These are phyloP conservation scores for Chiua virens DNA, from an alignment of 768 basidiomycete species.

Conservation along the genomic window DNA sequence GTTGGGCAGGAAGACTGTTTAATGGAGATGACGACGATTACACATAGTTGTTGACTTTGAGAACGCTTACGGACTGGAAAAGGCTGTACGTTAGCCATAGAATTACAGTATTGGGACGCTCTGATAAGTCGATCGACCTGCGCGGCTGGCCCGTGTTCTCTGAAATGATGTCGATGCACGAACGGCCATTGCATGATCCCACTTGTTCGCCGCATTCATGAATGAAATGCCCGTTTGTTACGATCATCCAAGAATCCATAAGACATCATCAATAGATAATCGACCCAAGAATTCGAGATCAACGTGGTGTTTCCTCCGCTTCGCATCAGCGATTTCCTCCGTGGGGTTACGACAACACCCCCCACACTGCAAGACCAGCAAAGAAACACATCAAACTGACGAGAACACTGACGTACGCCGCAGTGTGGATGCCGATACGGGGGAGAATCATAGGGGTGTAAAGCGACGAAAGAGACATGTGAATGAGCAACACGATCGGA, in stretches of 20 bases:
- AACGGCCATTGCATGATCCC: neutral
- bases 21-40: conserved; percentile 15
- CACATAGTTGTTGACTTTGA: neutral
- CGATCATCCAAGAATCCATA: neutral
- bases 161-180: neutral
- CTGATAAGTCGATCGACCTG: neutral
- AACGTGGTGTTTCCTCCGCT: neutral
- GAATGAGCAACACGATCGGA: conserved; percentile 45
- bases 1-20: conserved; percentile 52
- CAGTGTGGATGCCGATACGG: conserved; percentile 71
- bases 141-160: neutral
- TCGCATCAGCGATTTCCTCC: neutral
- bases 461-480: conserved; percentile 56
- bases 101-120: neutral
- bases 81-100: conserved; percentile 5
- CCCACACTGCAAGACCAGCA: conserved; percentile 72
- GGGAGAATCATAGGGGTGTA: conserved; percentile 70
- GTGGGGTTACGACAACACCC: conserved; percentile 47
- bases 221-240: neutral
- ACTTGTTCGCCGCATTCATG: neutral
- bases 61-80: neutral
- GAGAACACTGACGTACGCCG: conserved; percentile 68
- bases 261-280: conserved; percentile 12
- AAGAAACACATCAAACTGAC: conserved; percentile 71
- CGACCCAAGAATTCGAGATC: neutral